These are phyloP conservation scores for Pythium scleroteichum DNA, from an alignment of 352 stramenopile species.

Conservation along the genomic window DNA sequence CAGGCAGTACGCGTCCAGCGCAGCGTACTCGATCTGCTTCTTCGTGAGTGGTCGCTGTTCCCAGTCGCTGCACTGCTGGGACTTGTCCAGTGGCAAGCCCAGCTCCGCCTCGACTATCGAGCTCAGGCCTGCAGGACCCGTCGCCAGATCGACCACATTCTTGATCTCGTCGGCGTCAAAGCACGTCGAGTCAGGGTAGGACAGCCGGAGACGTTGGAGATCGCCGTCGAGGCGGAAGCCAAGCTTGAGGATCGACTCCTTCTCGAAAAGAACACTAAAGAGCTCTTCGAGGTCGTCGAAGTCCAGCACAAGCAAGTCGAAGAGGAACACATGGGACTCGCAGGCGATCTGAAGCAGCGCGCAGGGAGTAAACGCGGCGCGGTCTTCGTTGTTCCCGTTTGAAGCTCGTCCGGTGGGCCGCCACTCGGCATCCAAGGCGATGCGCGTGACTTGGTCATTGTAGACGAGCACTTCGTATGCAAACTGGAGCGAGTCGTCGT, in stretches of 20 bases:
- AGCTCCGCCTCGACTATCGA: slow-evolving; percentile 51
- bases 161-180: slow-evolving; percentile 49
- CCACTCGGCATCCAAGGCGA: slow-evolving; percentile 71
- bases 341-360: slow-evolving; percentile 68
- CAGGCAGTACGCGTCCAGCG: slow-evolving; percentile 70
- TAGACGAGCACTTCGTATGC: slow-evolving; percentile 51
- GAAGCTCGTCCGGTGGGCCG: slow-evolving; percentile 32
- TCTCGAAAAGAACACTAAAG: slow-evolving; percentile 50
- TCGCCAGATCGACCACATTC: slow-evolving; percentile 65
- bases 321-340: slow-evolving; percentile 61
- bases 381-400: background rate
- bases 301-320: slow-evolving; percentile 53
- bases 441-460: slow-evolving; percentile 33
- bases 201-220: slow-evolving; percentile 63
- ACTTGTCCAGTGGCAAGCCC: slow-evolving; percentile 57
- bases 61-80: slow-evolving; percentile 76
- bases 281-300: slow-evolving; percentile 61
- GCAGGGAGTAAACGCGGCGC: slow-evolving; percentile 47
- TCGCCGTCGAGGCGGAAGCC: slow-evolving; percentile 63
- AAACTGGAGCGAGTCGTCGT: slow-evolving; percentile 45
- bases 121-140: slow-evolving; percentile 43
- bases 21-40: slow-evolving; percentile 68
- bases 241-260: slow-evolving; percentile 54
- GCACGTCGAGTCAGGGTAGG: slow-evolving; percentile 49
- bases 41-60: slow-evolving; percentile 53